Evolutionary conservation across 345 rosid species (phyloP).

Genomic region (Citrus mangshanensis): DNA sequence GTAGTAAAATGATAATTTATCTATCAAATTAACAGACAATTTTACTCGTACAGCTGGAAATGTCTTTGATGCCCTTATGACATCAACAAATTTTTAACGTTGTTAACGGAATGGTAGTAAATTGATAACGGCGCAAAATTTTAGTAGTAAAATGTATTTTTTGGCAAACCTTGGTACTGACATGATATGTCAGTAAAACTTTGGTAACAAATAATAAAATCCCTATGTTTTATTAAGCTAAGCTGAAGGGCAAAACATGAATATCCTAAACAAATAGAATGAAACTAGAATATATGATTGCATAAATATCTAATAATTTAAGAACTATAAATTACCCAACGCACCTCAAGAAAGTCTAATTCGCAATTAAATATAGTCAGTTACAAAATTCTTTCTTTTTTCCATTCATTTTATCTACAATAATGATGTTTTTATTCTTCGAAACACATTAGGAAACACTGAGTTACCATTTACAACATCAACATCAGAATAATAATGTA

Average conservation of each 20-base stretch:
- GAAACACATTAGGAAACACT: neutral
- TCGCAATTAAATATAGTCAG: neutral
- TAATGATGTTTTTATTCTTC: neutral
- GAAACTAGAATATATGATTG: neutral
- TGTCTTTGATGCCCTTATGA: too few relatives aligned
- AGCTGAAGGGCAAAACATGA: neutral
- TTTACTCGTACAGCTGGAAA: too few relatives aligned
- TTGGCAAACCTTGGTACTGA: too few relatives aligned
- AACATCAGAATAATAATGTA: neutral
- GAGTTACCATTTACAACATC: neutral
- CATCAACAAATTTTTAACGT: too few relatives aligned
- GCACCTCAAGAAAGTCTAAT: neutral
- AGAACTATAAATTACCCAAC: neutral
- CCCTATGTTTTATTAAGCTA: neutral
- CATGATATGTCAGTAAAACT: too few relatives aligned
- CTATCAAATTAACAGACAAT: too few relatives aligned
- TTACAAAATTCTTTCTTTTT: neutral
- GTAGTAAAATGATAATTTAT: too few relatives aligned
- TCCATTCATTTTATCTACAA: neutral
- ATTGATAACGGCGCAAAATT: too few relatives aligned
- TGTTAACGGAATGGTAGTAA: too few relatives aligned
- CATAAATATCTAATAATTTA: neutral
- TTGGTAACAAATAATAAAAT: too few relatives aligned
- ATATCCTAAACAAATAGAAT: neutral
- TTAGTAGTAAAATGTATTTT: too few relatives aligned